Evolutionary conservation across 2,329 filamentous ascomycete species (phyloP).

Genomic region (Berkeleyomyces basicola): DNA sequence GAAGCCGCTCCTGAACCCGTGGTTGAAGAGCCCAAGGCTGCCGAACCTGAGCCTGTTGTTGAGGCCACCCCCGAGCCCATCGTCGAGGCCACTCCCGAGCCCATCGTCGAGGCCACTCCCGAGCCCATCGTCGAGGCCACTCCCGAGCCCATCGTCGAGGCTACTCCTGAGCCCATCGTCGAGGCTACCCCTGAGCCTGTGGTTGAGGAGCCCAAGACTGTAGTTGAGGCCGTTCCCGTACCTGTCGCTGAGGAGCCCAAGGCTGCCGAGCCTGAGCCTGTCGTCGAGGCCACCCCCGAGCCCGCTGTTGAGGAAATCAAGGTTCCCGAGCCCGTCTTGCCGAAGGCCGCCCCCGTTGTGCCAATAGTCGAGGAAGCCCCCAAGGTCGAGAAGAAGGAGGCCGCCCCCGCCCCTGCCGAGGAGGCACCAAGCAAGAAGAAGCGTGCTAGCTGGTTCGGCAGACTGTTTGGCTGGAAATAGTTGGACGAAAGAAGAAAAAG

Average conservation of each 20-base stretch:
- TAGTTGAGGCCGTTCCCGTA: slow-evolving; percentile 11
- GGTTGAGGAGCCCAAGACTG: slow-evolving; percentile 2
- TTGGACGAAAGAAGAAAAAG: not conserved
- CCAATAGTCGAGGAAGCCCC: slow-evolving; percentile 6
- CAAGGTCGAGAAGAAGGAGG: slow-evolving; percentile 5
- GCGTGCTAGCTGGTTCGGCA: slow-evolving; percentile 10
- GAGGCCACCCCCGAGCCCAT: slow-evolving; percentile 14
- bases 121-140: slow-evolving; percentile 13
- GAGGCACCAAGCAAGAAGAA: slow-evolving; percentile 5
- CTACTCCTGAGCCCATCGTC: slow-evolving; percentile 14
- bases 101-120: slow-evolving; percentile 10
- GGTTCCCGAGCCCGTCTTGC: slow-evolving; percentile 14
- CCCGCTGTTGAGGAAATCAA: slow-evolving; percentile 37
- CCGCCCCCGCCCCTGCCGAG: not conserved
- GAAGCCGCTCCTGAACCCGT: slow-evolving; percentile 12
- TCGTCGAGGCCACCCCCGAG: slow-evolving; percentile 16
- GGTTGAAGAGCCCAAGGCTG: slow-evolving; percentile 8
- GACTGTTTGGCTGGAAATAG: slow-evolving; percentile 12
- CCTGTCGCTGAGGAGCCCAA: slow-evolving; percentile 10
- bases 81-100: slow-evolving; percentile 13
- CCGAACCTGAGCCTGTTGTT: slow-evolving; percentile 12
- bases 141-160: slow-evolving; percentile 14
- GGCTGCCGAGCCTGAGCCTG: not conserved
- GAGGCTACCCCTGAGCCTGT: not conserved
- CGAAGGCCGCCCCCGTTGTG: not conserved